Conservation (phyloP, 371 early-diverging fungal species). For the Amoeboradix gromovi region DNA sequence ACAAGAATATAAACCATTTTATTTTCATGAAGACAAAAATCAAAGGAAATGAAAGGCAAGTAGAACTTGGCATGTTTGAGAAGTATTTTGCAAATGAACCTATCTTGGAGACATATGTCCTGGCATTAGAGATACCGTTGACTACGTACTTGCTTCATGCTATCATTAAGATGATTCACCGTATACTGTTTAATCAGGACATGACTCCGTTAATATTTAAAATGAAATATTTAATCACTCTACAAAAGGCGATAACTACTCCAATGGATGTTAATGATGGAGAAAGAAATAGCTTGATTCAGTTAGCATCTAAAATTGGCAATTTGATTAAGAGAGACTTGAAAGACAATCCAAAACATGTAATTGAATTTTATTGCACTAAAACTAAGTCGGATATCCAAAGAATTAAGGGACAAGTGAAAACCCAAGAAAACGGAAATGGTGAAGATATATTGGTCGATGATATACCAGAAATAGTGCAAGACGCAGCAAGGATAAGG, state of each 20-base stretch:
- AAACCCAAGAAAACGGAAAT: neutral
- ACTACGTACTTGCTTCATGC: neutral
- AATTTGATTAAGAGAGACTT: neutral
- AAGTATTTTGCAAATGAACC: neutral
- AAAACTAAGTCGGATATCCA: neutral
- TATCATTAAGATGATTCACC: neutral
- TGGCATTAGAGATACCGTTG: neutral
- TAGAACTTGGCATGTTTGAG: neutral
- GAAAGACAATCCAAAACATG: neutral
- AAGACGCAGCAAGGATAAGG: too few species aligned
- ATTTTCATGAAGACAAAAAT: neutral
- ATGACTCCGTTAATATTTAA: neutral
- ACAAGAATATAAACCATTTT: neutral
- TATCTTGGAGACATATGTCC: neutral
- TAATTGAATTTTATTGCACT: neutral
- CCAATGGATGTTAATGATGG: neutral
- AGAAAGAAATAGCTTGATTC: neutral
- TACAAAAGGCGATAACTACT: neutral
- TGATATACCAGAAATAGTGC: too few species aligned
- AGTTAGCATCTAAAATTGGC: neutral
- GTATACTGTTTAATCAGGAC: neutral
- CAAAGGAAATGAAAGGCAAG: neutral
- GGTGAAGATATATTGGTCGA: too few species aligned
- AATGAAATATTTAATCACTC: neutral
- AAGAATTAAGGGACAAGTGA: neutral